Evolutionary conservation across 306 rosid genomes (phyloP), one percentile per base, ranked within the genome.

Genomic region (Glycine soja): DNA sequence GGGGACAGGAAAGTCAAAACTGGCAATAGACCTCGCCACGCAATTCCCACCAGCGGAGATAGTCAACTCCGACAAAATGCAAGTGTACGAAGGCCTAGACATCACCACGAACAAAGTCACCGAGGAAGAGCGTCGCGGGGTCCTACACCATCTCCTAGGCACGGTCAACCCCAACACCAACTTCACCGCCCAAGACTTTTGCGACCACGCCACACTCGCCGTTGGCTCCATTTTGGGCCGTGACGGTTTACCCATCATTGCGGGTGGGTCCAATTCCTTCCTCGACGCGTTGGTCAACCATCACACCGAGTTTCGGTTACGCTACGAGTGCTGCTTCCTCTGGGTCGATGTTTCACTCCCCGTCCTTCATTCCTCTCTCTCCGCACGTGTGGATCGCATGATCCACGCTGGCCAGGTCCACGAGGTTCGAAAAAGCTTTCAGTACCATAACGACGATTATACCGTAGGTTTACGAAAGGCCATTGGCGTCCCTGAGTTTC

Each of bases 51-150:
- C 83, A 0, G 90, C 88, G 0, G 98, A 93, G 87, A 80, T 93
- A 50, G 75, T 93, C 1, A 93, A 93, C 79, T 90, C 93, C 1
- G 98, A 93, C 80, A 93, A 93, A 84, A 91, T 93, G 61, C 98
- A 93, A 87, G 84, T 90, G 16, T 91, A 87, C 80, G 65, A 83
- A 6, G 97, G 97, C n/a, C 84, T 93, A 0, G 90, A 91, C 16
- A 81, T 89, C 7, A 75, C 89, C 64, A 90, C 95, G 58, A 93
- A 93, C 80, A 93, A 93, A 77, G 91, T 93, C 2, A 87, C 90
- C 0, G 86, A 85, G 0, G 85, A 88, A 10, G 98, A 91, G 82
- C 76, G 90, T 51, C 62, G 79, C 0, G 97, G 97, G 46, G 89
- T 93, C 71, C 90, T 90, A 8, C 98, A 94, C 68, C 98, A 94